These are phyloP conservation scores for Colletotrichum sp. DNA, from an alignment of 2,329 filamentous ascomycete genomes.

Conservation along the genomic window DNA sequence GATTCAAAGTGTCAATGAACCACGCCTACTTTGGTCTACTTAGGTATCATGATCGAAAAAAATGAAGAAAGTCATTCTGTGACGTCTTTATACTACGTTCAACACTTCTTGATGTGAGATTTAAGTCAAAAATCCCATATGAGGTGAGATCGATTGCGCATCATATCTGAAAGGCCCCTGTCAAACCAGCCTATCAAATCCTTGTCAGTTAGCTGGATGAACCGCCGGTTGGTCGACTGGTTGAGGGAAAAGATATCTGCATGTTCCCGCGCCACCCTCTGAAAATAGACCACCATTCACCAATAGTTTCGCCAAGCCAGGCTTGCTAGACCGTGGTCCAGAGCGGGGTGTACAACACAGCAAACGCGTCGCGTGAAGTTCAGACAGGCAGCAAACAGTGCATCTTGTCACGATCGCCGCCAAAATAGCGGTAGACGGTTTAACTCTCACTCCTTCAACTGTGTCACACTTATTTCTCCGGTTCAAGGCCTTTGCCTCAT, in stretches of 20 bases:
- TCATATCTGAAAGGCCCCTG: not conserved
- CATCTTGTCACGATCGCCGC: not conserved
- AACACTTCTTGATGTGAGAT: not conserved
- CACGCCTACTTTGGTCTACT: not conserved
- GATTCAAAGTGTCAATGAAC: not conserved
- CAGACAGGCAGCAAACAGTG: not conserved
- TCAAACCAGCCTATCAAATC: not conserved
- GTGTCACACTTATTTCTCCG: not conserved
- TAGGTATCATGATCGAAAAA: not conserved
- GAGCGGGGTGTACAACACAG: not conserved
- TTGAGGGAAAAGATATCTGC: not conserved
- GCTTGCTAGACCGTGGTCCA: not conserved
- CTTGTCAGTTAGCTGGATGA: not conserved
- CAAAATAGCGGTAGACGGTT: not conserved
- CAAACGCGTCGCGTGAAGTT: slow-evolving; percentile 17
- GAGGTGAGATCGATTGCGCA: not conserved
- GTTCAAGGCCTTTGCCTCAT: not conserved
- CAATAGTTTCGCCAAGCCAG: not conserved
- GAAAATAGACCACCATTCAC: not conserved
- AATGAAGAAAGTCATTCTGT: not conserved
- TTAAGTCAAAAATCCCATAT: not conserved
- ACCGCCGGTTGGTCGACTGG: not conserved
- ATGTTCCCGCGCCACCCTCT: slow-evolving; percentile 9
- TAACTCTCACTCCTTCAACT: not conserved
- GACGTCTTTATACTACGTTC: not conserved